A percentile compares a stretch with the other conserved stretches of the same genome.
Conservation (phyloP, 345 rosid genomes). For the Turritis glabra region DNA sequence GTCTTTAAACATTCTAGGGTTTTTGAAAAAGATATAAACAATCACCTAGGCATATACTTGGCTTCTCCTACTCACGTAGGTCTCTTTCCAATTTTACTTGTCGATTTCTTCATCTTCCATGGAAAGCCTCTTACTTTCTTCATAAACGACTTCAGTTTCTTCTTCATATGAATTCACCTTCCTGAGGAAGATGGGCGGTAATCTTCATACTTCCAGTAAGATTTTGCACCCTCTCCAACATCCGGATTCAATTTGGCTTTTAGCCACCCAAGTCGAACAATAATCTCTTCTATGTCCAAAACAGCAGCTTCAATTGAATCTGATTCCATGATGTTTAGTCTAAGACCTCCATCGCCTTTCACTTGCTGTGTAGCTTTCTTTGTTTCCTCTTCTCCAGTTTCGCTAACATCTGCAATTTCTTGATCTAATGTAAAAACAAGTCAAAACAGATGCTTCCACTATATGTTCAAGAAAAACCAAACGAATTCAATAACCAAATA, state of each 20-base stretch:
- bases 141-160: background rate
- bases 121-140: background rate
- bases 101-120: background rate
- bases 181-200: constrained; percentile 34
- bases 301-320: constrained; percentile 58
- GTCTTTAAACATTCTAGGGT: background rate
- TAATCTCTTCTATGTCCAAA: constrained; percentile 65
- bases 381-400: background rate
- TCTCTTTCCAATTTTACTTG: background rate
- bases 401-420: background rate
- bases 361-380: constrained; percentile 32
- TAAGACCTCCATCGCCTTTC: constrained; percentile 33
- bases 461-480: background rate
- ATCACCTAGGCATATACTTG: background rate
- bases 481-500: background rate
- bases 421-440: background rate
- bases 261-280: constrained; percentile 54
- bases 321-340: constrained; percentile 43
- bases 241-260: constrained; percentile 44
- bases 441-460: background rate
- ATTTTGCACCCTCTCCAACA: background rate
- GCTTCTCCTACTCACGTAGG: background rate
- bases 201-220: constrained; percentile 54
- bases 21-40: background rate
- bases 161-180: constrained; percentile 17